These are phyloP conservation scores for Sarocladium oryzae DNA, from an alignment of 2,329 filamentous ascomycete genomes.

Conservation along the genomic window DNA sequence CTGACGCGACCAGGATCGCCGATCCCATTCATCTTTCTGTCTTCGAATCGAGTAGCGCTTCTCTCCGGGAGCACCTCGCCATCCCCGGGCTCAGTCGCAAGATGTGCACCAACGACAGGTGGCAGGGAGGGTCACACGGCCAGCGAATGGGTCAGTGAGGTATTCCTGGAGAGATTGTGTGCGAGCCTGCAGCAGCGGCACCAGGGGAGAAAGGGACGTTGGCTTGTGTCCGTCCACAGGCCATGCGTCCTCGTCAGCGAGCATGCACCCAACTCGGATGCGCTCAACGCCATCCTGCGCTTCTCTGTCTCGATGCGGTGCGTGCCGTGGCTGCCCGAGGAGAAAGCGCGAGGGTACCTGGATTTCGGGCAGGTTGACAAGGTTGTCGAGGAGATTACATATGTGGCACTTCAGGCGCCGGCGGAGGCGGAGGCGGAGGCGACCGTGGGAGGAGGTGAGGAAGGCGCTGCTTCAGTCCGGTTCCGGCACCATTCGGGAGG, in stretches of 20 bases:
- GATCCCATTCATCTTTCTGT: constrained; percentile 12
- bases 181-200: no score
- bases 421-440: background rate
- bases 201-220: background rate
- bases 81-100: constrained; percentile 11
- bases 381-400: constrained; percentile 11
- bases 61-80: constrained; percentile 11
- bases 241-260: constrained; percentile 17
- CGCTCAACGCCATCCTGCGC: constrained; percentile 13
- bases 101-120: constrained; percentile 13
- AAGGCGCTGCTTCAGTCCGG: background rate
- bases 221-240: constrained; percentile 22
- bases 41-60: constrained; percentile 11
- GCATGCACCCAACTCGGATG: constrained; percentile 13
- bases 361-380: constrained; percentile 11
- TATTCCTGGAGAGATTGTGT: constrained; percentile 20
- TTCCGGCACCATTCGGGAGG: constrained; percentile 14
- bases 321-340: constrained; percentile 11
- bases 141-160: constrained; percentile 27
- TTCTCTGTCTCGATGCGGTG: constrained; percentile 13
- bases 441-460: no score
- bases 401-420: constrained; percentile 4
- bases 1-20: constrained; percentile 6
- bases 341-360: constrained; percentile 10
- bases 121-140: constrained; percentile 24